phyloP scores from a whole-genome alignment of 2,329 filamentous ascomycete species.

The Fonsecaea pedrosoi region DNA sequence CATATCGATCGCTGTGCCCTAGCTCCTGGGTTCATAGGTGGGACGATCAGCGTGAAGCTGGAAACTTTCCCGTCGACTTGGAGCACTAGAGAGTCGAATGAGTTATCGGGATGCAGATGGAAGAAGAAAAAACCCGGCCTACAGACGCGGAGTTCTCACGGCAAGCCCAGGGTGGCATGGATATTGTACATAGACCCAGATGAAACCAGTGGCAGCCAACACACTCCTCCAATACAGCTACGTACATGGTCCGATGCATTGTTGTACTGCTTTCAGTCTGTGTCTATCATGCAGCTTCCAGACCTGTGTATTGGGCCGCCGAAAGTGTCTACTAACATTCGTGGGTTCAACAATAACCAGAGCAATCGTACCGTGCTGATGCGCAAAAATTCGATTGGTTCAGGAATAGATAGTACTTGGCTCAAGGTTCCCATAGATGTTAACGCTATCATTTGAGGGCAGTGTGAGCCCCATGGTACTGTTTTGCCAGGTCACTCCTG shows the following conservation, averaged over 20 bases:
- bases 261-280: not conserved
- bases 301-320: not conserved
- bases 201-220: constrained; percentile 22
- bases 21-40: constrained; percentile 91
- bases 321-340: not conserved
- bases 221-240: constrained; percentile 19
- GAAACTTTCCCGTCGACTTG: constrained; percentile 59
- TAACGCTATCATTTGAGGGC: constrained; percentile 3
- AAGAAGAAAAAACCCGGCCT: not conserved
- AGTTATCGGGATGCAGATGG: not conserved
- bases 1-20: constrained; percentile 97
- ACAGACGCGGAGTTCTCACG: constrained; percentile 5
- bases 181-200: constrained; percentile 34
- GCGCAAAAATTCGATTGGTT: constrained; percentile 19
- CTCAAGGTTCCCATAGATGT: constrained; percentile 1
- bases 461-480: not conserved
- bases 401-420: not conserved
- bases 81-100: constrained; percentile 33
- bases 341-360: constrained; percentile 9
- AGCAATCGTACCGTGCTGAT: constrained; percentile 19
- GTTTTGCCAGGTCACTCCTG: constrained; percentile 4
- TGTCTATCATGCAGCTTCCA: not conserved
- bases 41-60: constrained; percentile 86
- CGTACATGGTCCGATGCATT: not conserved
- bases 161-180: constrained; percentile 11